Evolutionary conservation across 345 rosid species (phyloP).

Genomic region (Cardamine resedifolia): DNA sequence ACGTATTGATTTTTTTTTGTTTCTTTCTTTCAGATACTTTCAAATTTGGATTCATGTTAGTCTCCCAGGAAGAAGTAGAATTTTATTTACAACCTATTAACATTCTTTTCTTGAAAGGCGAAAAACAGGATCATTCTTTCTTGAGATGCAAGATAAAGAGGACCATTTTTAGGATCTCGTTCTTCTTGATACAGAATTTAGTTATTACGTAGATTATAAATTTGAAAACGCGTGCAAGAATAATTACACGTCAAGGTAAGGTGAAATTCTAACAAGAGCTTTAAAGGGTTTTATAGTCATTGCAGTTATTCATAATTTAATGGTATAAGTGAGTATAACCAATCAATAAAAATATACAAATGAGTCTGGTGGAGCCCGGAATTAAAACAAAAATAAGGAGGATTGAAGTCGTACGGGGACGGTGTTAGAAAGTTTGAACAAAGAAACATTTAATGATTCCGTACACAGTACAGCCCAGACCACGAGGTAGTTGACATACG

Average conservation of each 20-base stretch:
- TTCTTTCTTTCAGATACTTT: no score
- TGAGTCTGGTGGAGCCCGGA: background rate
- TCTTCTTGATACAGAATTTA: background rate
- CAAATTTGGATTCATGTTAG: no score
- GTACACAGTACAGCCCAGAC: conserved; percentile 24
- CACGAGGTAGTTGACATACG: conserved; percentile 31
- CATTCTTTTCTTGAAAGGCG: no score
- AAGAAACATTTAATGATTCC: conserved; percentile 22
- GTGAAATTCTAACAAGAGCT: background rate
- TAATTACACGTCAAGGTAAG: background rate
- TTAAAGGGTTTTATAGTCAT: background rate
- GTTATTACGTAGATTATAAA: no score
- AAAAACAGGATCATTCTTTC: no score
- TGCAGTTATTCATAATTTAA: no score
- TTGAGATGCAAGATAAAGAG: no score
- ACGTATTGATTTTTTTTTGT: no score
- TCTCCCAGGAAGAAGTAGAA: no score
- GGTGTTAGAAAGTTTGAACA: conserved; percentile 16
- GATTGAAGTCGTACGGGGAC: background rate
- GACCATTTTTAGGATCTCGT: background rate
- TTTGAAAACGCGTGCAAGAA: no score
- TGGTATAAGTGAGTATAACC: no score
- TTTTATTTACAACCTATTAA: no score
- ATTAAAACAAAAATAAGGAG: background rate
- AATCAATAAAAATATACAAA: background rate